Evolutionary conservation across 176 grass and related monocot genomes (phyloP), one percentile per base, ranked within the genome.

Genomic region (Triticum dicoccoides): DNA sequence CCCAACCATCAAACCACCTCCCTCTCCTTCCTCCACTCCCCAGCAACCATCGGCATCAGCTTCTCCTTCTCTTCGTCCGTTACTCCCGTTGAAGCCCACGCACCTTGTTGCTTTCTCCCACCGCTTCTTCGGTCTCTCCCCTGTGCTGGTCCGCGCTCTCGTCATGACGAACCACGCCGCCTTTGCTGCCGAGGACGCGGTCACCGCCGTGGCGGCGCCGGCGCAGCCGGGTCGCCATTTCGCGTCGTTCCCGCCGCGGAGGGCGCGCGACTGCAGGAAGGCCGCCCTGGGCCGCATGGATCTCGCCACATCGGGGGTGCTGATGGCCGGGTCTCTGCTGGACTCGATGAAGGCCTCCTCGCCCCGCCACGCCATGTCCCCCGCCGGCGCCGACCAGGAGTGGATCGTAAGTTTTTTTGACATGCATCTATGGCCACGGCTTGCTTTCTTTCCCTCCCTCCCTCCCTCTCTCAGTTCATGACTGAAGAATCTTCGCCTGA

Each of bases 271-370:
- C 61, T 49, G 79, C 83, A 90, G 86, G 86, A 91, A 84, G 83
- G 45, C 59, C 5, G 13, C 79, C 32, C 41, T 23, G 66, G 38
- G 61, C 11, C 86, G 69, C 14, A 68, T 94, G 34, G 91, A 94
- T 0, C 73, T 85, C 47, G 38, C 86, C 71, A 73, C 66, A 18
- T 37, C 51, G 21, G 59, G 45, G 6, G 52, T 27, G 33, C 65
- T n/a, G 5, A 74, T 21, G 47, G 59, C 66, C 5, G 86, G 78
- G 37, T 86, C 84, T 11, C 85, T 45, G 87, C 9, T 90, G 8
- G 95, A 95, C 65, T 81, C 91, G 29, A 93, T 92, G 87, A 93
- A 71, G 79, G 87, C 88, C 39, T 92, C 93, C 30, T 95, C 95
- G 20, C 96, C 96, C 0, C 94, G 91, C 27, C 80, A 73, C 25